phyloP scores from a whole-genome alignment of 331 rosid genomes.

The Spiraea crenata region DNA sequence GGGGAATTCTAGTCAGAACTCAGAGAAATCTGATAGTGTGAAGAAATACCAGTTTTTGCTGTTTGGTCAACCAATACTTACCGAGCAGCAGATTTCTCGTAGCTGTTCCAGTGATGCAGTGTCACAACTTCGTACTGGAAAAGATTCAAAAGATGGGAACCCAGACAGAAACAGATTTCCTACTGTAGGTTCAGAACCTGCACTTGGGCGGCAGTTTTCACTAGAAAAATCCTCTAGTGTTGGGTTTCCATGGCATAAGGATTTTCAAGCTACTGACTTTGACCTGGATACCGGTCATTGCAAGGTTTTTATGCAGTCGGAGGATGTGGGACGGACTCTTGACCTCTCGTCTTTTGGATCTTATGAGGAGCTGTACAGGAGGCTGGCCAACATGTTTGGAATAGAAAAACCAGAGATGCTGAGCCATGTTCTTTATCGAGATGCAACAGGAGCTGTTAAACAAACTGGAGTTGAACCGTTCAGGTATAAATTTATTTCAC shows the following conservation, averaged over 20 bases:
- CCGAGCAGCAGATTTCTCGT: conserved; percentile 80
- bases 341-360: conserved; percentile 68
- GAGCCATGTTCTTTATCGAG: conserved; percentile 73
- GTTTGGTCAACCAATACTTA: conserved; percentile 93
- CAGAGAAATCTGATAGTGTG: conserved; percentile 62
- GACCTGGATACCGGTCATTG: conserved; percentile 81
- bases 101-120: conserved; percentile 41
- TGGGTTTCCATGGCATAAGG: conserved; percentile 54
- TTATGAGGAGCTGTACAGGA: conserved; percentile 72
- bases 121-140: conserved; percentile 34
- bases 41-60: conserved; percentile 81
- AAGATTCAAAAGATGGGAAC: conserved; percentile 28
- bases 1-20: conserved; percentile 58
- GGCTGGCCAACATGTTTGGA: conserved; percentile 82
- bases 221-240: conserved; percentile 46
- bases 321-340: conserved; percentile 84
- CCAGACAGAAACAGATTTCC: conserved; percentile 43
- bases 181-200: conserved; percentile 41
- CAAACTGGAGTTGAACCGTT: conserved; percentile 89
- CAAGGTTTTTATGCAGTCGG: conserved; percentile 92
- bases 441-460: conserved; percentile 65
- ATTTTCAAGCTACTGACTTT: conserved; percentile 31
- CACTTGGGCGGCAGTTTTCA: conserved; percentile 39
- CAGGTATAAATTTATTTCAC: conserved; percentile 43
- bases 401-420: conserved; percentile 65